These are phyloP conservation scores for Vachellia pachyceras DNA, from an alignment of 306 rosid genomes.

Conservation along the genomic window DNA sequence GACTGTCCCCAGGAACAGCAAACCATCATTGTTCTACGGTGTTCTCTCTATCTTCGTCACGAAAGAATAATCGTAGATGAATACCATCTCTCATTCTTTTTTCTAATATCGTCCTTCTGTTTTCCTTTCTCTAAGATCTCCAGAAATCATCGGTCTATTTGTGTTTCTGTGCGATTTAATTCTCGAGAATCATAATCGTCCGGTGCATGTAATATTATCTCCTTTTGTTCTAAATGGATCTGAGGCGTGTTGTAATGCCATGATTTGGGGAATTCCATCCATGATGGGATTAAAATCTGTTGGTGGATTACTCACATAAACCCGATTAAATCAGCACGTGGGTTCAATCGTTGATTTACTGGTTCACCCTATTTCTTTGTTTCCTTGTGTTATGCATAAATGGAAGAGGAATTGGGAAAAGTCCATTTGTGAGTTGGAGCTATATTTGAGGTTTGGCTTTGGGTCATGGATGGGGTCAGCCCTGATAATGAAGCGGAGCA, in stretches of 20 bases:
- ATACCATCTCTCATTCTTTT: background rate
- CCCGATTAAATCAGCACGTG: constrained; percentile 26
- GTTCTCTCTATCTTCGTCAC: background rate
- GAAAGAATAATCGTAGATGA: constrained; percentile 1
- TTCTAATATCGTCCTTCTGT: constrained; percentile 1
- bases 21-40: constrained; percentile 1
- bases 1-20: constrained; percentile 1
- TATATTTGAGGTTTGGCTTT: constrained; percentile 52
- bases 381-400: constrained; percentile 34
- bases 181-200: constrained; percentile 1
- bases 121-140: constrained; percentile 8
- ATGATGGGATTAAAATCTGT: constrained; percentile 89
- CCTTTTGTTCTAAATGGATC: constrained; percentile 44
- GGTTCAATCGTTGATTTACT: constrained; percentile 20
- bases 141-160: constrained; percentile 2
- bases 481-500: constrained; percentile 55
- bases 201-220: constrained; percentile 14
- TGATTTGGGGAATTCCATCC: constrained; percentile 35
- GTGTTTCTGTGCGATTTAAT: constrained; percentile 24
- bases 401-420: constrained; percentile 53
- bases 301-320: constrained; percentile 49
- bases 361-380: constrained; percentile 7
- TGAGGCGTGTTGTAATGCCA: constrained; percentile 9
- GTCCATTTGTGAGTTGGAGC: constrained; percentile 52
- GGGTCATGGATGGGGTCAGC: constrained; percentile 81